Evolutionary conservation across 306 rosid genomes (phyloP), one percentile per base, ranked within the genome.

Genomic region (Fagus sylvatica): DNA sequence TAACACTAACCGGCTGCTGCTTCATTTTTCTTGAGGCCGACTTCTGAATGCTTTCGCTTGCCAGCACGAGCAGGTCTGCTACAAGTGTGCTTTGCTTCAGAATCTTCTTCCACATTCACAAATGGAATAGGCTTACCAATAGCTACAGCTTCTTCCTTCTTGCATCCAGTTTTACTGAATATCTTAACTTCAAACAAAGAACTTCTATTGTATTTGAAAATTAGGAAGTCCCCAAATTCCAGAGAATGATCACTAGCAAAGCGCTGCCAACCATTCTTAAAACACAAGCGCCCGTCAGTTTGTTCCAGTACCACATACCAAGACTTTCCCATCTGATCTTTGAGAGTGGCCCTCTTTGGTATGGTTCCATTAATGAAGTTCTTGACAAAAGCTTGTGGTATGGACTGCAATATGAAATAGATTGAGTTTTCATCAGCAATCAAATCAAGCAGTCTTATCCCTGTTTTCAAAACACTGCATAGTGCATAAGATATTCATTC

Each of bases 291-390:
- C 2, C n/a, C 37, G 7, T 75, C 71, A 34, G 28, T 28, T 59
- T 80, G 65, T 57, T 74, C 72, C 65, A 80, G 61, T 3, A n/a
- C 73, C 57, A 80, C 70, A 60, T n/a, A 19, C 84, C 84, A 80
- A 68, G 72, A 74, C 53, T 68, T 74, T 48, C 75, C 79, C 9
- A 40, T 15, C 2, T 57, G 65, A 74, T 80, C 84, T 65, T n/a
- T 59, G n/a, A 74, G 54, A 53, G 22, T 69, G 33, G 74, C 72
- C 19, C 37, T 69, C 59, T 48, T 49, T 74, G 79, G 79, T 68
- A 59, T 32, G 6, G 9, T 49, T 60, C 46, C 67, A 55, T 55
- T 56, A 22, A 22, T 22, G 32, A 80, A 80, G 36, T 74, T 12
- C 70, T 74, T 74, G 62, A 68, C 15, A 80, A 74, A 74, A 33